Evolutionary conservation across 495 filamentous ascomycete species (phyloP).

Genomic region (Podospora sp.): DNA sequence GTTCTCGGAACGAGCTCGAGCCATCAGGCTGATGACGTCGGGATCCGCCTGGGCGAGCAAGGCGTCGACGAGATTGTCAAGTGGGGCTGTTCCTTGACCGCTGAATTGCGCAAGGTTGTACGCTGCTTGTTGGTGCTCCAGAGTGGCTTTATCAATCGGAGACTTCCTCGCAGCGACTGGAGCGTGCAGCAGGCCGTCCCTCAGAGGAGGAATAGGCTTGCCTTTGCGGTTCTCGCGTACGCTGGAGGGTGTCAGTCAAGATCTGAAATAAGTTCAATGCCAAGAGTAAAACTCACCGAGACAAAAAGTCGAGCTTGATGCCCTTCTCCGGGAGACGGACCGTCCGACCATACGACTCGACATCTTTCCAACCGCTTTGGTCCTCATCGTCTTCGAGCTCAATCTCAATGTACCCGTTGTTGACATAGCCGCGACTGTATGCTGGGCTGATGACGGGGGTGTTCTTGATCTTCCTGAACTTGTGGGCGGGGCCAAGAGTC

Average conservation of each 20-base stretch:
- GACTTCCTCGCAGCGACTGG: constrained; percentile 6
- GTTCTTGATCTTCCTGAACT: constrained; percentile 56
- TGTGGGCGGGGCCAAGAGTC: constrained; percentile 50
- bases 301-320: constrained; percentile 77
- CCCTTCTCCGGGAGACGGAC: constrained; percentile 72
- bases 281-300: constrained; percentile 44
- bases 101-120: constrained; percentile 58
- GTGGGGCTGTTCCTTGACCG: constrained; percentile 30
- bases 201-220: constrained; percentile 28
- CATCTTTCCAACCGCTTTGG: constrained; percentile 42
- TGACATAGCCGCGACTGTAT: constrained; percentile 63
- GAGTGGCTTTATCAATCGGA: constrained; percentile 23
- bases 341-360: constrained; percentile 58
- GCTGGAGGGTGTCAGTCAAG: constrained; percentile 28
- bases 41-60: constrained; percentile 39
- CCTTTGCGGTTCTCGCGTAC: constrained; percentile 39
- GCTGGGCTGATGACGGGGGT: constrained; percentile 46
- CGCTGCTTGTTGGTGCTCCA: constrained; percentile 56
- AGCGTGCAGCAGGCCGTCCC: constrained; percentile 14
- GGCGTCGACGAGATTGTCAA: constrained; percentile 43
- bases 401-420: constrained; percentile 80
- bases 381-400: constrained; percentile 61
- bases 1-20: constrained; percentile 35
- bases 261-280: constrained; percentile 9
- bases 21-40: constrained; percentile 38